Conservation (phyloP, 1,284 basidiomycete genomes). For the Macrocystidia cucumis region DNA sequence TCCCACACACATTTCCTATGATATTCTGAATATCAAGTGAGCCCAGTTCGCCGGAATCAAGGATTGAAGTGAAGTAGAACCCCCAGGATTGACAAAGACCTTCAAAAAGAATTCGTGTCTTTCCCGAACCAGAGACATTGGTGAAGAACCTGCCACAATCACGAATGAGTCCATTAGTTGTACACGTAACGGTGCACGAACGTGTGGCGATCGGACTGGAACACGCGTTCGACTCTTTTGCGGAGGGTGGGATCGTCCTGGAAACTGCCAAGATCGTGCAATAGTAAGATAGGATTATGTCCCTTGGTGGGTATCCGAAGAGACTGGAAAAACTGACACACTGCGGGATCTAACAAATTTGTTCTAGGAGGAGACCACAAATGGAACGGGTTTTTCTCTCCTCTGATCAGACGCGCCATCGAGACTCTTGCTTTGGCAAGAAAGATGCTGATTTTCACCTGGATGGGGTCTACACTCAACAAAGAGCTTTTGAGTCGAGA, state of each 20-base stretch:
- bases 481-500: too few relatives aligned
- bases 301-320: slow-evolving; percentile 25
- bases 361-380: too few relatives aligned
- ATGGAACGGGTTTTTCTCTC: too few relatives aligned
- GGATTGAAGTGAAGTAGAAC: slow-evolving; percentile 32
- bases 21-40: slow-evolving; percentile 30
- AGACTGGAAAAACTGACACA: slow-evolving; percentile 12
- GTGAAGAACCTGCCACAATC: slow-evolving; percentile 26
- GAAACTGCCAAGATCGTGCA: slow-evolving; percentile 29
- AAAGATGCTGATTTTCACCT: too few relatives aligned
- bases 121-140: slow-evolving; percentile 35
- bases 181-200: slow-evolving; percentile 16
- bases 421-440: too few relatives aligned
- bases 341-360: too few relatives aligned
- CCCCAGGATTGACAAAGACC: slow-evolving; percentile 36
- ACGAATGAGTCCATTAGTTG: slow-evolving; percentile 1
- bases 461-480: too few relatives aligned
- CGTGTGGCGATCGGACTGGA: slow-evolving; percentile 32
- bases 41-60: slow-evolving; percentile 30
- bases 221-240: slow-evolving; percentile 26
- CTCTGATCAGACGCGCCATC: too few relatives aligned
- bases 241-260: slow-evolving; percentile 18
- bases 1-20: slow-evolving; percentile 24
- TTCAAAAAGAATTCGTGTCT: slow-evolving; percentile 33
- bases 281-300: slow-evolving; percentile 27